Evolutionary conservation across 1,284 basidiomycete genomes (phyloP).

Genomic region (Tilletia walkeri): DNA sequence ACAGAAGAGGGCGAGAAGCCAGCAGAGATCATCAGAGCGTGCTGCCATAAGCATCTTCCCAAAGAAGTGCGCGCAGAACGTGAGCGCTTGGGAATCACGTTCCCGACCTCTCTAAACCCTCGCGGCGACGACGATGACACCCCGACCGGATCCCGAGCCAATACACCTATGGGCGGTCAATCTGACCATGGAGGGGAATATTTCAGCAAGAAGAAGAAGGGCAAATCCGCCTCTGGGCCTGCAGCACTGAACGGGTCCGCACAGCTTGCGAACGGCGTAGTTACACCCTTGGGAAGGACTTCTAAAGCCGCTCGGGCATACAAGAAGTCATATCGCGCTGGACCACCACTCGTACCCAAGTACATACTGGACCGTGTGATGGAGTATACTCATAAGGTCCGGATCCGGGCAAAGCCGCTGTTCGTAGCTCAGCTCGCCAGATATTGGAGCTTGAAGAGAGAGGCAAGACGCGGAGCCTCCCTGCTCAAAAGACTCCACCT

Average conservation of each 20-base stretch:
- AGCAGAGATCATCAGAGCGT: constrained; percentile 37
- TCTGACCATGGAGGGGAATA: not conserved
- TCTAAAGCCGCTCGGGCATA: constrained; percentile 62
- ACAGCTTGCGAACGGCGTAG: not conserved
- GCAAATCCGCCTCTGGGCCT: constrained; percentile 23
- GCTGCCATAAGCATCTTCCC: constrained; percentile 48
- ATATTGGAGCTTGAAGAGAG: constrained; percentile 96
- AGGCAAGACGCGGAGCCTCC: constrained; percentile 87
- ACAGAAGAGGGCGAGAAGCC: constrained; percentile 26
- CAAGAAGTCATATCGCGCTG: constrained; percentile 61
- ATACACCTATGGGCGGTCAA: not conserved
- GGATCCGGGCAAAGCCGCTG: constrained; percentile 72
- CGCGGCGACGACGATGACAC: constrained; percentile 10
- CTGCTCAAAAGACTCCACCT: constrained; percentile 88
- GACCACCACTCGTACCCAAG: constrained; percentile 62
- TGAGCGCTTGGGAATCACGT: constrained; percentile 1
- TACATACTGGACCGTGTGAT: constrained; percentile 68
- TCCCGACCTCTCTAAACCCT: not conserved
- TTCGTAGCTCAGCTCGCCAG: constrained; percentile 77
- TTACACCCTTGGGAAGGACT: not conserved
- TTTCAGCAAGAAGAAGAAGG: not conserved
- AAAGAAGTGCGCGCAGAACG: constrained; percentile 6
- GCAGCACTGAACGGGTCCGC: constrained; percentile 22
- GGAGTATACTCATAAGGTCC: constrained; percentile 73
- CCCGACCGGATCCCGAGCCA: not conserved